Percentiles rank a stretch among this genome's conserved stretches.
Evolutionary conservation across 495 filamentous ascomycete genomes (phyloP).

Genomic region (Talaromyces ruber): DNA sequence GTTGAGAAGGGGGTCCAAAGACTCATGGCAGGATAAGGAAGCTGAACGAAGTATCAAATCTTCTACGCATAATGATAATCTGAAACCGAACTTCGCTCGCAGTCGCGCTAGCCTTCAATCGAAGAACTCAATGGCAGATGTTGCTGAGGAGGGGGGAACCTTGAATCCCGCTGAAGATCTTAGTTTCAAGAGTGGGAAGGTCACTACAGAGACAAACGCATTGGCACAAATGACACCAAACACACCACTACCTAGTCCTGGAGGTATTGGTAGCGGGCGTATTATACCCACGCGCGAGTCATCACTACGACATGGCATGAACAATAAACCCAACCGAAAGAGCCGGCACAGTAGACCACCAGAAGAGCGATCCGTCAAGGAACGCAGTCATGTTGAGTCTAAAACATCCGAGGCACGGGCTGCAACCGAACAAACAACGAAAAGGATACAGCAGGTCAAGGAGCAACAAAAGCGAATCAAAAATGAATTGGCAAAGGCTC

Average conservation of each 20-base stretch:
- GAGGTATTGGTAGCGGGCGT: slow-evolving; percentile 38
- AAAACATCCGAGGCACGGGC: slow-evolving; percentile 22
- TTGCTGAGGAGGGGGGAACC: slow-evolving; percentile 27
- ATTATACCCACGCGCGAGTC: slow-evolving; percentile 61
- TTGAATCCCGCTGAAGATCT: slow-evolving; percentile 13
- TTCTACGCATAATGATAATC: slow-evolving; percentile 27
- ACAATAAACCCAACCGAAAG: slow-evolving; percentile 27
- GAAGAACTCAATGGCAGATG: slow-evolving; percentile 36
- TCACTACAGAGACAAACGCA: slow-evolving; percentile 12
- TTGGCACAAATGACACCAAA: not conserved
- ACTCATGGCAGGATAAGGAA: slow-evolving; percentile 28
- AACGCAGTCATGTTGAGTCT: slow-evolving; percentile 31
- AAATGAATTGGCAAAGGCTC: slow-evolving; percentile 23
- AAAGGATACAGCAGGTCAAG: slow-evolving; percentile 43
- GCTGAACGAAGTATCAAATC: slow-evolving; percentile 27
- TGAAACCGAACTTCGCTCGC: slow-evolving; percentile 27
- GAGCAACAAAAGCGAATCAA: slow-evolving; percentile 41
- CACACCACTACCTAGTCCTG: slow-evolving; percentile 22
- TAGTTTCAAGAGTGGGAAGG: not conserved
- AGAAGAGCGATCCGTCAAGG: slow-evolving; percentile 11
- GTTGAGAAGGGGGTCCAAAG: slow-evolving; percentile 29
- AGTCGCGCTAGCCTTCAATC: slow-evolving; percentile 35
- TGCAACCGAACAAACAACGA: slow-evolving; percentile 35
- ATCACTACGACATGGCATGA: slow-evolving; percentile 50
- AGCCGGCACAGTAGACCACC: slow-evolving; percentile 8